Evolutionary conservation across 2,329 filamentous ascomycete species (phyloP), one percentile per base, ranked within the genome.

Genomic region (Botrytis elliptica): DNA sequence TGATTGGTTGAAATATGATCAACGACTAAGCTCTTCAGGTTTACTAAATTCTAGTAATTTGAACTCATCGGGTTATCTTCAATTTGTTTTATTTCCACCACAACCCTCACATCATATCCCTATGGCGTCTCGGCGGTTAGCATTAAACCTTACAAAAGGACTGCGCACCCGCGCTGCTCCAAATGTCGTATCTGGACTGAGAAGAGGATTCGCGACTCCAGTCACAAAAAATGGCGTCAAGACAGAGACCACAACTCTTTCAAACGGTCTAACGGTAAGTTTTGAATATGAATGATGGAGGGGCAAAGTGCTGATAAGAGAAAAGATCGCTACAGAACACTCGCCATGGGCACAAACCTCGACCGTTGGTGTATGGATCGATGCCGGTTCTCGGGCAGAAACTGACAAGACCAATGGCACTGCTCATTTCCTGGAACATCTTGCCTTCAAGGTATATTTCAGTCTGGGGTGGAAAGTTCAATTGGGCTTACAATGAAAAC

Each of bases 321-420:
- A 74, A 40, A 83, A 98, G 95, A 94, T 99, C 84, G 96, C 96
- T 79, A 97, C 96, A 81, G 95, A 99, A 85, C 93, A 98, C 88
- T 98, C 95, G 78, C 96, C 95, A 81, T 98, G 94, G 89, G 95
- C 95, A 82, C 95, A 98, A 88, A 98, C 96, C 76, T 97, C 95
- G 81, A 98, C 95, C 73, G 95, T 98, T 81, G 96, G 96, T 84
- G 94, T 99, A 79, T 99, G 96, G 95, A 99, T 99, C 84, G 97
- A 99, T 86, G 95, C 97, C 84, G 96, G 96, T 84, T 98, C 94
- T 85, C 90, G 96, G 85, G 94, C 96, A 84, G 96, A 99, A 89
- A 99, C 96, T 80, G 91, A 96, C 86, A 94, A 94, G 90, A 98
- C 93, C 83, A 99, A 98, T 88, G 96, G 96, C 86, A 99, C 96